Evolutionary conservation across 495 filamentous ascomycete genomes (phyloP), one percentile per base, ranked within the genome.

Genomic region (Penicillium coprophilum): DNA sequence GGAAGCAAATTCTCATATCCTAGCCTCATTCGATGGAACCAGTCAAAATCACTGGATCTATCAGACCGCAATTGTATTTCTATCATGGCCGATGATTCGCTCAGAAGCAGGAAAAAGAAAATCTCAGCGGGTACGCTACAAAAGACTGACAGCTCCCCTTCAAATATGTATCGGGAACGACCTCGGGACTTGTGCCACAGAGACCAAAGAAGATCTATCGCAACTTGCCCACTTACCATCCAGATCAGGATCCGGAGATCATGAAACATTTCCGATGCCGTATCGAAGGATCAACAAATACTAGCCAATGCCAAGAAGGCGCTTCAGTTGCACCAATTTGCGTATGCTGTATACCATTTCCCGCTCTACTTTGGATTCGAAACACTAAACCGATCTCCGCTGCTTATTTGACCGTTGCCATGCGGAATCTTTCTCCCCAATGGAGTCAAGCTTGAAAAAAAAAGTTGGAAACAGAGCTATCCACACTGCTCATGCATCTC

Each of bases 41-140:
- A 67, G 44, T 63, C 36, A 68, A 17, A 36, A 46, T 3, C 21
- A n/a, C 31, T 61, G 47, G 58, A 61, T 66, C 56, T 66, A 66
- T 64, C 58, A 68, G 65, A 60, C 58, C 54, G 57, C 56, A 59
- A 57, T 56, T 60, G n/a, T 41, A 21, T 44, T 30, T 21, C 9
- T 19, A 1, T 4, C 11, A 5, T 21, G 44, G 21, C 5, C 43
- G 40, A 17, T 63, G 57, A 68, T 66, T 68, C 63, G 65, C 40
- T 6, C 5, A 17, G 17, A 15, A 45, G 20, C 28, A 20, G 4
- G 17, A 50, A 51, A 31, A 34, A 34, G 12, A 32, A 19, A 34
- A 32, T 6, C 28, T 2, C 30, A 30, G 23, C 23, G 44, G 24
- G 44, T 10, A 28, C 15, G 23, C 19, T 48, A 24, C 44, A 47